These are phyloP conservation scores for Stemphylium beticola DNA, from an alignment of 2,329 filamentous ascomycete genomes.

Conservation along the genomic window DNA sequence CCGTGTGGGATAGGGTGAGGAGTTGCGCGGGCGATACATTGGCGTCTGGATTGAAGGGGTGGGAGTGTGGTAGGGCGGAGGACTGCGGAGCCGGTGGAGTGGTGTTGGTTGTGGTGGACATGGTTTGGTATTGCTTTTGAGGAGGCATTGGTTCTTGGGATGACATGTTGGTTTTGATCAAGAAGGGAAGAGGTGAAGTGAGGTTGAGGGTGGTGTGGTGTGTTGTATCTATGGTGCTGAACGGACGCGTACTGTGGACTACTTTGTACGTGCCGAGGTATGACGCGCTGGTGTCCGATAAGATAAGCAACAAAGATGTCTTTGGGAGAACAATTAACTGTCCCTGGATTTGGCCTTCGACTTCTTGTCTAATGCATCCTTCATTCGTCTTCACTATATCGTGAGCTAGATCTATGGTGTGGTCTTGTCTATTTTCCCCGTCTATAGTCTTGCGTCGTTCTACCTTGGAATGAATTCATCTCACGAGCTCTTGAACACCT, in stretches of 20 bases:
- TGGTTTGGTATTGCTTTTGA: conserved; percentile 46
- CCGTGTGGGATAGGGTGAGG: conserved; percentile 10
- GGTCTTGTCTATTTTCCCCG: neutral
- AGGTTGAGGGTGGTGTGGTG: neutral
- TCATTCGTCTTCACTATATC: neutral
- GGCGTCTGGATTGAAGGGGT: conserved; percentile 10
- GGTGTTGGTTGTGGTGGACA: conserved; percentile 32
- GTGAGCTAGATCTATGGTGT: neutral
- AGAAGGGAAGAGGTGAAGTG: neutral
- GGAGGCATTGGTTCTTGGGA: conserved; percentile 18
- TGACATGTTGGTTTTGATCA: neutral
- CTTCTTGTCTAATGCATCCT: neutral
- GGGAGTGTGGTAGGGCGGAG: conserved; percentile 35
- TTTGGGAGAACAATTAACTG: neutral
- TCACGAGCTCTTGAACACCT: conserved; percentile 74
- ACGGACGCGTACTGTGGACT: neutral
- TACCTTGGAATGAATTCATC: neutral
- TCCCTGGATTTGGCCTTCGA: neutral
- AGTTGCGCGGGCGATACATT: neutral
- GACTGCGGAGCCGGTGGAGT: conserved; percentile 34
- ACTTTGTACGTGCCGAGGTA: neutral
- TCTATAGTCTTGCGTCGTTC: neutral
- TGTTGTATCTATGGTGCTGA: neutral
- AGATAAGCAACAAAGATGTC: neutral
- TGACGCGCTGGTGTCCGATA: neutral